Evolutionary conservation across 768 basidiomycete genomes (phyloP), one percentile per base, ranked within the genome.

Genomic region (Russula dissimulans): DNA sequence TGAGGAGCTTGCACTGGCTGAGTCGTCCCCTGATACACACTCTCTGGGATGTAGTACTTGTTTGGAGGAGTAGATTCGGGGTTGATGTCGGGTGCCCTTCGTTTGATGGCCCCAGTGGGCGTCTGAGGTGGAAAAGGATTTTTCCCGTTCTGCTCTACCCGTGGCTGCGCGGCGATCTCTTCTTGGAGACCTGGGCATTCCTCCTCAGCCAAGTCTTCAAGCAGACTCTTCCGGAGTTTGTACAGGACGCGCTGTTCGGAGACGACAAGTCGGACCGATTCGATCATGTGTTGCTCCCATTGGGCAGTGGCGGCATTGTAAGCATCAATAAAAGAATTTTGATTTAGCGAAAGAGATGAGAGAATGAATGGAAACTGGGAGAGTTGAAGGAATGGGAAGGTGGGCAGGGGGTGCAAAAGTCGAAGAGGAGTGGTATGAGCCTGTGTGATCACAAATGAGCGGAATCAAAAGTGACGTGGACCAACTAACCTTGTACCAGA

Each of bases 201-300:
- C 2, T 75, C 75, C 59, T 87, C 84, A 22, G 70, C 64, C 1
- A 87, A 70, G 4, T 81, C 82, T 5, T 83, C 78, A 0, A 86
- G 71, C 5, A 87, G 75, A 63, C 78, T 80, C 68, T 80, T 80
- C 11, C 86, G 76, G 10, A 80, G 71, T 61, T 82, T 79, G 71
- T 85, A 87, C 8, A 88, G 69, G 36, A 87, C 69, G 34, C 85
- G 75, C 62, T 87, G 84, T 62, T 83, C 82, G 1, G 75, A 76
- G 48, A 78, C 77, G 44, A 87, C 81, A 41, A 81, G 67, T 39
- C 84, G 79, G 4, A 87, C 84, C 15, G 81, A 78, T 43, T 74
- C 75, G 59, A 84, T 77, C 42, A 78, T 74, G 65, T 86, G 84
- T 61, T 86, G 85, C 54, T 86, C 85, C 86, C 86, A 88, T 56